Evolutionary conservation across 306 rosid species (phyloP).

Genomic region (Geum urbanum): DNA sequence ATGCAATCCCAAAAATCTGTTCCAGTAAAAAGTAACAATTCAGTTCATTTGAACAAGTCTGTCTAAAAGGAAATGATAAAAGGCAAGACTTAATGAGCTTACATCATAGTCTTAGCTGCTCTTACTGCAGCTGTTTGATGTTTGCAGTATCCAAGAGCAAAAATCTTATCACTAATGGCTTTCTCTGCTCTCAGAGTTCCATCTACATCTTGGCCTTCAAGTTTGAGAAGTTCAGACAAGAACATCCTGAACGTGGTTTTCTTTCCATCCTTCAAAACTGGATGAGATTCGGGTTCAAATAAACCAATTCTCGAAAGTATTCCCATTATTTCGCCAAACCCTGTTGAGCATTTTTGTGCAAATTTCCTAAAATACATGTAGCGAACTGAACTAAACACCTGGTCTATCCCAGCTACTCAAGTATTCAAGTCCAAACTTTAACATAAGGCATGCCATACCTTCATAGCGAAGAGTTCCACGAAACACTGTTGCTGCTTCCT

Average conservation of each 20-base stretch:
- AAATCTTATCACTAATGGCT: constrained; percentile 46
- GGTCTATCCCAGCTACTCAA: neutral
- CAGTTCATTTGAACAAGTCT: neutral
- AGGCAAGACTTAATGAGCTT: constrained; percentile 8
- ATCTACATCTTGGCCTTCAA: constrained; percentile 26
- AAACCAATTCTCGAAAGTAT: constrained; percentile 75
- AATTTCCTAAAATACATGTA: neutral
- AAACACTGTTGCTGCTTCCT: constrained; percentile 81
- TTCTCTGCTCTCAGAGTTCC: constrained; percentile 48
- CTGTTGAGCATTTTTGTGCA: constrained; percentile 28
- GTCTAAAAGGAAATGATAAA: neutral
- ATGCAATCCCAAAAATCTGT: constrained; percentile 76
- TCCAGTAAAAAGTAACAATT: neutral
- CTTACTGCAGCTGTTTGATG: constrained; percentile 53
- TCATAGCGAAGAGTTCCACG: constrained; percentile 97
- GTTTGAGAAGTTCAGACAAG: constrained; percentile 62
- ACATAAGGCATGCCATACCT: constrained; percentile 46
- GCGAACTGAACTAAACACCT: neutral
- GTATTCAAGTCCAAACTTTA: neutral
- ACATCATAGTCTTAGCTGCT: constrained; percentile 86
- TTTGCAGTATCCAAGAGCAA: constrained; percentile 57
- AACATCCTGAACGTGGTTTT: constrained; percentile 53
- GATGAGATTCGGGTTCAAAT: constrained; percentile 52
- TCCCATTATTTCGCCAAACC: constrained; percentile 84
- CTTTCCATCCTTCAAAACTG: constrained; percentile 46